phyloP scores from a whole-genome alignment of 2,329 filamentous ascomycete genomes.

The Botrytis tulipae region DNA sequence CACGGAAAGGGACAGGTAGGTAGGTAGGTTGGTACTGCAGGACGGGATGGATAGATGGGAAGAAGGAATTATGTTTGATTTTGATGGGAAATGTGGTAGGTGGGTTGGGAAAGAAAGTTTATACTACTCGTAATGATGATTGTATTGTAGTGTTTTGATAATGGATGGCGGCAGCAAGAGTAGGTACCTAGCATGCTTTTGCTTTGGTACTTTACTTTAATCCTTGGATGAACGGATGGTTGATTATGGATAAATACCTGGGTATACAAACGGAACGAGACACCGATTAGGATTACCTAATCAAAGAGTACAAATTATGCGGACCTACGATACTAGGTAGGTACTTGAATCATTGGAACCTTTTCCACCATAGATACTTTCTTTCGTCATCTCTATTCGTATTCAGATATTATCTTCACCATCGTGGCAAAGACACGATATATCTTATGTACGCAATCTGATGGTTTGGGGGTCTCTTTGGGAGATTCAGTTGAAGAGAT shows the following conservation, averaged over 20 bases:
- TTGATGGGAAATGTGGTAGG: background rate
- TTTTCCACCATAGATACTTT: background rate
- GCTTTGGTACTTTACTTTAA: background rate
- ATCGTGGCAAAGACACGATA: background rate
- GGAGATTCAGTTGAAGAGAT: background rate
- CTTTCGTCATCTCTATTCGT: background rate
- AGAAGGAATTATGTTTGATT: background rate
- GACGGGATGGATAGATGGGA: background rate
- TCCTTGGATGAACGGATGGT: background rate
- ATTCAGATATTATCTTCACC: background rate
- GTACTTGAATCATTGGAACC: background rate
- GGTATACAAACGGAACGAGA: background rate
- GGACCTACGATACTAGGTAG: too few species aligned
- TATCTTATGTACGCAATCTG: background rate
- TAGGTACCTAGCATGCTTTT: background rate
- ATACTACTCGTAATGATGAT: background rate
- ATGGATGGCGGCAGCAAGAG: background rate
- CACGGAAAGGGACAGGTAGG: conserved; percentile 1
- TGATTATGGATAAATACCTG: too few species aligned
- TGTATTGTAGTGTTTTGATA: background rate
- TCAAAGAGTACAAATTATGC: background rate
- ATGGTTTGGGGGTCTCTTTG: background rate
- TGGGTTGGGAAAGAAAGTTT: background rate
- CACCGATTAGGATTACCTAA: background rate
- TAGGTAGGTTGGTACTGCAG: background rate